phyloP scores from a whole-genome alignment of 257 asterid species.

The Solanum chiquidenum region DNA sequence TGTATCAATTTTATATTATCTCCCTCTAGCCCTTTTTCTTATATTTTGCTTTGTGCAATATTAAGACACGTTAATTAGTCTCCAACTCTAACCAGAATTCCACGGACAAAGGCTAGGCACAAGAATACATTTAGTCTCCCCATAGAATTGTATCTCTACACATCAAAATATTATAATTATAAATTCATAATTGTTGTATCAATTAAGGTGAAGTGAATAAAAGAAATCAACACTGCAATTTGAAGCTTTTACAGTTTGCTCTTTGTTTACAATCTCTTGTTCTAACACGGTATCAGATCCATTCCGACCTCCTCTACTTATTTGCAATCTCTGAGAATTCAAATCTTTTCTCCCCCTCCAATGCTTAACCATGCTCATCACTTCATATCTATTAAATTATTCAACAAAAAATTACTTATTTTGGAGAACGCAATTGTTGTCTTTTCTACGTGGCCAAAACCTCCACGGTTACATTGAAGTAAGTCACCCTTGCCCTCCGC shows the following conservation, averaged over 20 bases:
- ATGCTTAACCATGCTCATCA: background rate
- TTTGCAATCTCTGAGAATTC: background rate
- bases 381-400: background rate
- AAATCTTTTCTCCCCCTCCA: background rate
- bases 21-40: no score
- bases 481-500: no score
- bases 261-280: no score
- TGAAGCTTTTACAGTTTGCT: background rate
- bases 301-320: background rate
- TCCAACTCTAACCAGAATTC: background rate
- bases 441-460: no score
- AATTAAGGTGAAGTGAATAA: background rate
- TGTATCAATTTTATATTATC: no score
- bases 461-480: no score
- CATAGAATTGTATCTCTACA: background rate
- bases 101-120: background rate
- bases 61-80: background rate
- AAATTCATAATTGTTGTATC: background rate
- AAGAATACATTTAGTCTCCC: background rate
- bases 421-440: background rate
- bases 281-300: background rate
- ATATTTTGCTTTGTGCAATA: no score
- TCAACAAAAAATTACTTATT: background rate
- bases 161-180: no score
- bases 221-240: background rate